Conservation (phyloP, 164 flowering plant species). For the Cinnamomum micranthum region DNA sequence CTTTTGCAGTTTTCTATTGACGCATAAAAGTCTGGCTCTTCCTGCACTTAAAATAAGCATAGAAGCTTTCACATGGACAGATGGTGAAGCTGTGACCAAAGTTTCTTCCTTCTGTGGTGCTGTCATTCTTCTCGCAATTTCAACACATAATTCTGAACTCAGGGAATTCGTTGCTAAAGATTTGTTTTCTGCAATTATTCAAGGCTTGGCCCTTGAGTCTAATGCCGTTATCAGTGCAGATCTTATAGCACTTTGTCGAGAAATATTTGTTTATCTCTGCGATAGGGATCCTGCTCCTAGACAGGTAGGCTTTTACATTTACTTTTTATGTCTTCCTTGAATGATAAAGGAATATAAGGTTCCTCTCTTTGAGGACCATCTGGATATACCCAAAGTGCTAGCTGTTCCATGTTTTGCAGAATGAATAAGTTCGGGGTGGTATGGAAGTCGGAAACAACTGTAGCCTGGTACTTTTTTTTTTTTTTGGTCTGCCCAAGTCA, state of each 20-base stretch:
- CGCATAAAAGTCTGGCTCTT: constrained; percentile 49
- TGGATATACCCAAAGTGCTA: background rate
- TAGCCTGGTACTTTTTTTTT: background rate
- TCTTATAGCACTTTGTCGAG: constrained; percentile 81
- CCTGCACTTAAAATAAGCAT: constrained; percentile 68
- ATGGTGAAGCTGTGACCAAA: constrained; percentile 76
- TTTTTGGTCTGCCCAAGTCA: background rate
- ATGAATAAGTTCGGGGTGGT: background rate
- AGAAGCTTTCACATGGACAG: constrained; percentile 79
- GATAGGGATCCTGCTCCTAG: constrained; percentile 79
- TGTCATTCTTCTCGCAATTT: constrained; percentile 56
- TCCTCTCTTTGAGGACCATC: background rate
- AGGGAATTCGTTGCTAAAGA: constrained; percentile 74
- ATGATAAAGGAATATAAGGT: background rate
- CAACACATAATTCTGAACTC: constrained; percentile 61
- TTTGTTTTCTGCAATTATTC: constrained; percentile 70
- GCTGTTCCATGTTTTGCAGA: background rate
- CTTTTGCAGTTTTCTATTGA: constrained; percentile 70
- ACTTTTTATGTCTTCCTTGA: background rate
- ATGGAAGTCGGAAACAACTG: background rate
- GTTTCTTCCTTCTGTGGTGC: constrained; percentile 65
- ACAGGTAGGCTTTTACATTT: constrained; percentile 44
- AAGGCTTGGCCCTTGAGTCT: constrained; percentile 78
- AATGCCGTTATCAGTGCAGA: constrained; percentile 76
- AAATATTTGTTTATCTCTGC: constrained; percentile 69